Percentiles rank a stretch among this genome's conserved stretches.
These are phyloP conservation scores for Dicorynia guianensis DNA, from an alignment of 306 rosid genomes.

Conservation along the genomic window DNA sequence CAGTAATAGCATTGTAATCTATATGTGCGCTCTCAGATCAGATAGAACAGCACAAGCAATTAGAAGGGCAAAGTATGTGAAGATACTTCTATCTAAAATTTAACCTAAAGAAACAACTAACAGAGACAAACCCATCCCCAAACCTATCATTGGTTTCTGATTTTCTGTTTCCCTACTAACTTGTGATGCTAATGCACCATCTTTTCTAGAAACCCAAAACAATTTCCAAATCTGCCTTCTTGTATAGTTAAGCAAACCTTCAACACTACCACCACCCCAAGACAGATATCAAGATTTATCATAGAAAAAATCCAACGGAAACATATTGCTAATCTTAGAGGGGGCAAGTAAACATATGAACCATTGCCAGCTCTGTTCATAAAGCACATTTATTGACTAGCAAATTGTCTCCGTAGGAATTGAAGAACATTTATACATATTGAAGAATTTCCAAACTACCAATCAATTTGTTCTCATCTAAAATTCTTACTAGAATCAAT, in stretches of 20 bases:
- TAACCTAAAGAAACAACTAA: slow-evolving; percentile 23
- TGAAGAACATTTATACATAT: too few relatives aligned
- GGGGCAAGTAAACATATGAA: too few relatives aligned
- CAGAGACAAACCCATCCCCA: slow-evolving; percentile 56
- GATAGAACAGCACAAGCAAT: slow-evolving; percentile 63
- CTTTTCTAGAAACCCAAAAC: neutral
- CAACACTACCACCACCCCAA: neutral
- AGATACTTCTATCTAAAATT: slow-evolving; percentile 9
- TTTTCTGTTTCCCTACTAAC: slow-evolving; percentile 4
- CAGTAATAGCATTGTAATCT: slow-evolving; percentile 78
- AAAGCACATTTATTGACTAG: too few relatives aligned
- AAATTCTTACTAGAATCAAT: neutral
- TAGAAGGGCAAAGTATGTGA: slow-evolving; percentile 25
- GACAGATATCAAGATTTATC: too few relatives aligned
- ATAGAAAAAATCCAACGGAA: too few relatives aligned
- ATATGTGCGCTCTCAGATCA: slow-evolving; percentile 73
- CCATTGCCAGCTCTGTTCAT: too few relatives aligned
- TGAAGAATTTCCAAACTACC: neutral
- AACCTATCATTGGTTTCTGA: slow-evolving; percentile 61
- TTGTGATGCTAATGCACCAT: slow-evolving; percentile 11
- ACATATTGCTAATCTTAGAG: too few relatives aligned
- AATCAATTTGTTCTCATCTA: neutral
- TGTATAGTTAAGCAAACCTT: neutral
- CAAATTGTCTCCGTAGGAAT: too few relatives aligned
- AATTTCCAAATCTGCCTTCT: too few relatives aligned